These are phyloP conservation scores for Phascolomyces articulosus DNA, from an alignment of 371 early-diverging fungal species.

Conservation along the genomic window DNA sequence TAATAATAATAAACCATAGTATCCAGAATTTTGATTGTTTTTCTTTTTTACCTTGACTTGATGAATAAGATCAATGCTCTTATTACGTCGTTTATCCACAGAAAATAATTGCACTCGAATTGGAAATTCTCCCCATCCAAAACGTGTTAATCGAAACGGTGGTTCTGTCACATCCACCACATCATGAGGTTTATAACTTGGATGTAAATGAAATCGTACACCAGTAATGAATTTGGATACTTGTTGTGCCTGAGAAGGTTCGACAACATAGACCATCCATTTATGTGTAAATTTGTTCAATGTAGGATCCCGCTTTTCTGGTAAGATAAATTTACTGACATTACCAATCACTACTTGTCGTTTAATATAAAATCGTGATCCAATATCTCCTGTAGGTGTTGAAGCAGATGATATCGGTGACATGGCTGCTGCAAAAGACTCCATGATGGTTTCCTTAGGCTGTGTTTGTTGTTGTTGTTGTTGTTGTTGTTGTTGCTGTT, in stretches of 20 bases:
- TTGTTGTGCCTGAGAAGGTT: constrained; percentile 54
- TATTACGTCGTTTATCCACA: constrained; percentile 76
- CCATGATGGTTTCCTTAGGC: too few relatives aligned
- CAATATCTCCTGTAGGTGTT: constrained; percentile 35
- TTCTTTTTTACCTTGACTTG: constrained; percentile 63
- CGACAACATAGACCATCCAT: constrained; percentile 91
- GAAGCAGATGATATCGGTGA: constrained; percentile 4
- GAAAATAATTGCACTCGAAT: constrained; percentile 83
- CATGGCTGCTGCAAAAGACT: constrained; percentile 37
- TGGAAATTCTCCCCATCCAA: constrained; percentile 96
- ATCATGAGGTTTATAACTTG: constrained; percentile 87
- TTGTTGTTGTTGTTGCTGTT: not conserved
- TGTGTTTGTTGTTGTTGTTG: constrained; percentile 1
- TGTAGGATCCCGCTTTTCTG: constrained; percentile 66
- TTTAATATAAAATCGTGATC: constrained; percentile 87
- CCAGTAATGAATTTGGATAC: constrained; percentile 72
- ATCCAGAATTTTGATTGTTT: too few relatives aligned
- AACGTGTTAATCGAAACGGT: constrained; percentile 81
- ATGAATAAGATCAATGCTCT: constrained; percentile 85
- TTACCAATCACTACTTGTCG: constrained; percentile 84
- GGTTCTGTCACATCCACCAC: constrained; percentile 81
- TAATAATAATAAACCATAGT: too few relatives aligned
- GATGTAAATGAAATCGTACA: constrained; percentile 89
- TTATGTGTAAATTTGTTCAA: constrained; percentile 73
- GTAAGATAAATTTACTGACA: constrained; percentile 74